A percentile compares a stretch with the other conserved stretches of the same genome.
Conservation (phyloP, 768 basidiomycete genomes). For the Auricularia sp. region DNA sequence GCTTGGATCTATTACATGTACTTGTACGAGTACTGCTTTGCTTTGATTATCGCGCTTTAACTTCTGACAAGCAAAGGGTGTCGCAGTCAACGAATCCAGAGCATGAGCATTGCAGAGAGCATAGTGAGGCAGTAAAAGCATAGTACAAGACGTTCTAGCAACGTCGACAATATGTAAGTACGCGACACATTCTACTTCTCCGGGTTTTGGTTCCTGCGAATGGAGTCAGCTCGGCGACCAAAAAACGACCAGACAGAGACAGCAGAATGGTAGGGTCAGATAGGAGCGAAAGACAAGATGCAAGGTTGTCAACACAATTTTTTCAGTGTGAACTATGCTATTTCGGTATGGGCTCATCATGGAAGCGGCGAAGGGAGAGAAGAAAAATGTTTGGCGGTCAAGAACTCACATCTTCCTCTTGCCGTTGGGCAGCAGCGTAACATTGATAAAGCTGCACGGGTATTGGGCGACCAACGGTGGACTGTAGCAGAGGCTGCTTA, state of each 20-base stretch:
- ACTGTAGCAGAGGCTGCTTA: conserved; percentile 32
- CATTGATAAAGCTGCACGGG: conserved; percentile 66
- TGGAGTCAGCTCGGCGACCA: conserved; percentile 1
- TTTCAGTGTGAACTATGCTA: conserved; percentile 98
- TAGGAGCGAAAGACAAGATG: conserved; percentile 99
- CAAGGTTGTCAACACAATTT: conserved; percentile 64
- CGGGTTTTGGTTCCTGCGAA: conserved; percentile 52
- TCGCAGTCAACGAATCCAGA: no score
- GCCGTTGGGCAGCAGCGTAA: conserved; percentile 81
- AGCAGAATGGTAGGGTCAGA: conserved; percentile 47
- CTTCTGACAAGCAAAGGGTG: neutral
- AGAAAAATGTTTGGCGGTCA: neutral
- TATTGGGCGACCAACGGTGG: no score
- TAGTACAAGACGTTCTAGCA: neutral
- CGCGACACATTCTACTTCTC: conserved; percentile 39
- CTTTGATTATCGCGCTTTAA: neutral
- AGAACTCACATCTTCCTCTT: conserved; percentile 90
- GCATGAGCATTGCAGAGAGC: neutral
- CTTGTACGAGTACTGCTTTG: neutral
- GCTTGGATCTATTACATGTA: neutral
- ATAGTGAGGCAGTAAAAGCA: neutral
- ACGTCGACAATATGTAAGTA: neutral
- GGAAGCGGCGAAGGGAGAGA: conserved; percentile 4
- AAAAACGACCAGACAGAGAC: neutral
- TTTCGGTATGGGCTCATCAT: conserved; percentile 22